These are phyloP conservation scores for Wilcoxina mikolae DNA, from an alignment of 495 filamentous ascomycete species.

Conservation along the genomic window DNA sequence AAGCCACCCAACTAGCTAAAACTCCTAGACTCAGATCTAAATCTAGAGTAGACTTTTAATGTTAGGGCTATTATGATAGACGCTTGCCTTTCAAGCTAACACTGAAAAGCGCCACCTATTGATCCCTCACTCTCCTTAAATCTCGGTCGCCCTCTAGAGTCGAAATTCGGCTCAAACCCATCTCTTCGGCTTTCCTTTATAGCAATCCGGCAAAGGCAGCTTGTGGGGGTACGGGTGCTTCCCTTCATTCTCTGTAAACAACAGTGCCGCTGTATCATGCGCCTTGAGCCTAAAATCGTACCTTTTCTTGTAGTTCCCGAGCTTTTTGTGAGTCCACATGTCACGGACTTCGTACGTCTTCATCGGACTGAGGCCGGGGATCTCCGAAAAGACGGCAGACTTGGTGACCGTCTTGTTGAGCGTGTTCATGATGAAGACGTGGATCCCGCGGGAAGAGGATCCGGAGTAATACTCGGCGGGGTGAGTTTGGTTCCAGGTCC, in stretches of 20 bases:
- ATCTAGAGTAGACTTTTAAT: too few species aligned
- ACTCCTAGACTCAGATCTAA: too few species aligned
- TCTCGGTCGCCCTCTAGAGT: too few species aligned
- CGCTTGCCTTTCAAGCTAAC: too few species aligned
- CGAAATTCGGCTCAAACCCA: constrained; percentile 3
- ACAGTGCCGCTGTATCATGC: constrained; percentile 16
- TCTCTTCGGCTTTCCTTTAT: constrained; percentile 20
- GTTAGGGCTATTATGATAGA: too few species aligned
- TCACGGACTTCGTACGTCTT: constrained; percentile 11
- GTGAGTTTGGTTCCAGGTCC: constrained; percentile 43
- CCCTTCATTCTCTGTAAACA: constrained; percentile 19
- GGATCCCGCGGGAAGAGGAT: constrained; percentile 25
- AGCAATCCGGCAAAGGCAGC: constrained; percentile 14
- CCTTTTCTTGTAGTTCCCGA: constrained; percentile 14
- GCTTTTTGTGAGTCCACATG: constrained; percentile 12
- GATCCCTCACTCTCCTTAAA: too few species aligned
- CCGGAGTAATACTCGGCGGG: constrained; percentile 50
- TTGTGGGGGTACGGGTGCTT: constrained; percentile 17
- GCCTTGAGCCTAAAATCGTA: constrained; percentile 15
- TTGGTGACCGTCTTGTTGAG: constrained; percentile 6
- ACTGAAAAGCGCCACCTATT: too few species aligned
- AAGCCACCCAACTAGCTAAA: too few species aligned
- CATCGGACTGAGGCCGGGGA: constrained; percentile 10
- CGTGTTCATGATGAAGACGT: constrained; percentile 18
- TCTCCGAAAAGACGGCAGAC: constrained; percentile 11